Evolutionary conservation across 148 eudicot species (phyloP), one percentile per base, ranked within the genome.

Genomic region (Suaeda aralocaspica): DNA sequence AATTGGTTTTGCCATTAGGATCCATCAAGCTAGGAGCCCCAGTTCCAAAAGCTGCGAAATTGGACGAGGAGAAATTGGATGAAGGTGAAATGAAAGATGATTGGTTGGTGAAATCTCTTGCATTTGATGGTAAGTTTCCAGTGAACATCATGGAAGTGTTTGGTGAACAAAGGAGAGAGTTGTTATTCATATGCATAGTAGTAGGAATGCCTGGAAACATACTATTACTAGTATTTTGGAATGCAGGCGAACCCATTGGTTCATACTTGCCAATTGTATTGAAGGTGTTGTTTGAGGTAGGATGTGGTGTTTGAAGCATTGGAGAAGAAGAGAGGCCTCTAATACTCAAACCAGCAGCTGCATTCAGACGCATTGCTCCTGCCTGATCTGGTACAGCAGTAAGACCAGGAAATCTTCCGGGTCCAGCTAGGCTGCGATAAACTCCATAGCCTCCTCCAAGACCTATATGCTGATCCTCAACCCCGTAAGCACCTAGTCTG

Each of bases 371-470:
- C 82, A 84, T 52, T 29, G 75, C 77, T 71, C 80, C 66, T 1
- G 74, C 25, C 67, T 75, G 73, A 46, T 82, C 85, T 25, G 82
- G 69, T 15, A 73, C n/a, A 51, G 85, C 46, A 25, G 80, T 69
- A 0, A 77, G 46, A 42, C 77, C 75, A 6, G 76, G 67, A 63
- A 79, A 72, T 64, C 80, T 72, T 80, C 75, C 84, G 26, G 83
- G 18, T 50, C 83, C 82, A 16, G 84, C 57, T 36, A 84, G 52
- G 55, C 88, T 67, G 67, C 79, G 84, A 29, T 60, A 80, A 68
- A 82, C 85, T 72, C 90, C 87, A 46, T 78, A 68, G 30, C 83
- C 74, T 46, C 89, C 86, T 19, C 84, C 85, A 11, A 83, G 68
- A 30, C 75, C 79, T 64, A 86, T 82, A 68, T 81, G 82, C 69